phyloP scores from a whole-genome alignment of 805 yeast species.

The Pichia phayaonensis region DNA sequence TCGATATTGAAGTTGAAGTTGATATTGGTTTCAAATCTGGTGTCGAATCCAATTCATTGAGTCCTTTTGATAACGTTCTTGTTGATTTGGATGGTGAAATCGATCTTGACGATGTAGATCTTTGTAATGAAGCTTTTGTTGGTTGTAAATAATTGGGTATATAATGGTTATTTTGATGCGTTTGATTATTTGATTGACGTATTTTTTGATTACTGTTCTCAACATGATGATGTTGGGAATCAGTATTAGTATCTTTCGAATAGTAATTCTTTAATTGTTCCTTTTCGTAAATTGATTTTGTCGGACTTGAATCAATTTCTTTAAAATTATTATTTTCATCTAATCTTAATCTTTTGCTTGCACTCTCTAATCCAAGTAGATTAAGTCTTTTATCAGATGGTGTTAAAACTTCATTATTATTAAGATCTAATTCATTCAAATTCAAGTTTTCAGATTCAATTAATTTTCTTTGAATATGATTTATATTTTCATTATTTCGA shows the following conservation, averaged over 20 bases:
- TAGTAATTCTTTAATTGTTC: constrained; percentile 14
- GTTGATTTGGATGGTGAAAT: constrained; percentile 11
- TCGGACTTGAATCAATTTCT: constrained; percentile 26
- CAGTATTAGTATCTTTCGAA: not conserved
- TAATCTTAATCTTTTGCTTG: constrained; percentile 24
- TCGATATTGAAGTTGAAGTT: no score
- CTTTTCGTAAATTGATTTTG: constrained; percentile 21
- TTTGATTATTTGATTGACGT: not conserved
- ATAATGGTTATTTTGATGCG: not conserved
- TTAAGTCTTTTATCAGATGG: constrained; percentile 24
- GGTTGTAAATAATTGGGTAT: constrained; percentile 19
- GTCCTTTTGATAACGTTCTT: not conserved
- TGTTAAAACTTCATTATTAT: constrained; percentile 5
- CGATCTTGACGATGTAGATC: constrained; percentile 5
- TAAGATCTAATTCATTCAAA: not conserved
- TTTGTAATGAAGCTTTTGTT: constrained; percentile 16
- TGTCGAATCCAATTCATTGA: not conserved
- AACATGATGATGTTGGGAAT: not conserved
- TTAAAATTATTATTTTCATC: constrained; percentile 18
- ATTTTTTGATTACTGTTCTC: not conserved
- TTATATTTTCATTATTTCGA: not conserved
- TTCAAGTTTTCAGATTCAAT: not conserved
- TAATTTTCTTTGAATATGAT: not conserved
- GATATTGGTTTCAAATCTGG: constrained; percentile 1
- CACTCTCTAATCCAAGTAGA: constrained; percentile 20